These are phyloP conservation scores for Aspergillus hancockii DNA, from an alignment of 495 filamentous ascomycete genomes.

Conservation along the genomic window DNA sequence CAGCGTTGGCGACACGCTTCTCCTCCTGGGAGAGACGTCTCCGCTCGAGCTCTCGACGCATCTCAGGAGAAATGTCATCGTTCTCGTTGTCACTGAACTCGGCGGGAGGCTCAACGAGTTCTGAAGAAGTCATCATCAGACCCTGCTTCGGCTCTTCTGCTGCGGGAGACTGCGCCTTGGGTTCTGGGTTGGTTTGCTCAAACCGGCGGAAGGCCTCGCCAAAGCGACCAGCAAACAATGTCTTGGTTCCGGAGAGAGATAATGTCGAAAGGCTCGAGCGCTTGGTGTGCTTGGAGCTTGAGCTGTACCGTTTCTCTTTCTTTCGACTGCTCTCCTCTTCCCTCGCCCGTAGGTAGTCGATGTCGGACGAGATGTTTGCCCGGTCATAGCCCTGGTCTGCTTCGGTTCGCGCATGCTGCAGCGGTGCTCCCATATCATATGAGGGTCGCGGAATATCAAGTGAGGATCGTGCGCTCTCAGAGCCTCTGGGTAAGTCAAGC, in stretches of 20 bases:
- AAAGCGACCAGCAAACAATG: constrained; percentile 85
- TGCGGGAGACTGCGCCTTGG: constrained; percentile 55
- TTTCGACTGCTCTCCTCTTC: constrained; percentile 68
- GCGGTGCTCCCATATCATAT: constrained; percentile 41
- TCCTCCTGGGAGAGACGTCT: constrained; percentile 85
- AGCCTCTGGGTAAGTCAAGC: constrained; percentile 70
- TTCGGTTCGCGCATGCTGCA: constrained; percentile 41
- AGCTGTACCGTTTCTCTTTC: constrained; percentile 67
- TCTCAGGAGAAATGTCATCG: constrained; percentile 81
- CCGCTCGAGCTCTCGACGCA: constrained; percentile 87
- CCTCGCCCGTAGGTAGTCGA: constrained; percentile 83
- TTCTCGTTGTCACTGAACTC: constrained; percentile 68
- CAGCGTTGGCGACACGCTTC: constrained; percentile 84
- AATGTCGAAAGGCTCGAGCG: constrained; percentile 79
- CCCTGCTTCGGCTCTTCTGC: constrained; percentile 47
- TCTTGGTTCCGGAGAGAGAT: constrained; percentile 75
- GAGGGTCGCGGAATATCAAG: constrained; percentile 37
- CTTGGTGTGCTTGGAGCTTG: constrained; percentile 70
- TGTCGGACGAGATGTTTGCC: constrained; percentile 75
- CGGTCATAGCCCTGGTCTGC: constrained; percentile 37
- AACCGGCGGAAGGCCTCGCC: constrained; percentile 95
- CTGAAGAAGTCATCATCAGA: constrained; percentile 69
- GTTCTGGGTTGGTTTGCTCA: constrained; percentile 61
- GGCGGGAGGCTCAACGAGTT: constrained; percentile 33
- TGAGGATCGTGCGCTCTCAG: constrained; percentile 49